Conservation (phyloP, 768 basidiomycete species). For the Termitomyces sp. region DNA sequence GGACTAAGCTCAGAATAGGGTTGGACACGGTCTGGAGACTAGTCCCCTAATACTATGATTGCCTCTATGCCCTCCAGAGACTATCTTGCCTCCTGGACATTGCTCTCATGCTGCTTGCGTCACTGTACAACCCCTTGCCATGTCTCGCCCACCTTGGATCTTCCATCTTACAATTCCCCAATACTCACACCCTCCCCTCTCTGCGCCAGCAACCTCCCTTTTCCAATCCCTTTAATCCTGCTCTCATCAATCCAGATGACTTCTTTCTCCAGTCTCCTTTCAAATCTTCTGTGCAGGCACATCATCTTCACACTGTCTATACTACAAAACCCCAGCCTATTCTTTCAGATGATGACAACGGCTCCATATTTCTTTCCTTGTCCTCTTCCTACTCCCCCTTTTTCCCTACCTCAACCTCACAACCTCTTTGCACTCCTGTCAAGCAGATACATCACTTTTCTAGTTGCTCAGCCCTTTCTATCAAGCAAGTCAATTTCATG, state of each 20-base stretch:
- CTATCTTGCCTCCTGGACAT: slow-evolving; percentile 22
- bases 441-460: slow-evolving; percentile 39
- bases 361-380: slow-evolving; percentile 51
- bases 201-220: slow-evolving; percentile 38
- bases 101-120: slow-evolving; percentile 15
- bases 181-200: slow-evolving; percentile 65
- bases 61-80: slow-evolving; percentile 37
- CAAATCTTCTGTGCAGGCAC: slow-evolving; percentile 38
- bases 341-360: slow-evolving; percentile 49
- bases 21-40: too few species aligned
- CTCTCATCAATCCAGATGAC: slow-evolving; percentile 37
- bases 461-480: slow-evolving; percentile 35
- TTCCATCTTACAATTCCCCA: slow-evolving; percentile 42
- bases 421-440: slow-evolving; percentile 56
- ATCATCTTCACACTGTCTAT: slow-evolving; percentile 21
- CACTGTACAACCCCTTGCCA: slow-evolving; percentile 30
- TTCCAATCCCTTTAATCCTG: slow-evolving; percentile 18
- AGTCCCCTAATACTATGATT: too few species aligned
- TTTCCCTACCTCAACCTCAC: slow-evolving; percentile 36
- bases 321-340: slow-evolving; percentile 38
- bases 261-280: slow-evolving; percentile 50
- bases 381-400: slow-evolving; percentile 35
- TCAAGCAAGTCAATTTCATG: slow-evolving; percentile 26
- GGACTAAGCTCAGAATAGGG: too few species aligned
- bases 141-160: slow-evolving; percentile 16